Evolutionary conservation across 2,329 filamentous ascomycete species (phyloP), one percentile per base, ranked within the genome.

Genomic region (Aureobasidium lini): DNA sequence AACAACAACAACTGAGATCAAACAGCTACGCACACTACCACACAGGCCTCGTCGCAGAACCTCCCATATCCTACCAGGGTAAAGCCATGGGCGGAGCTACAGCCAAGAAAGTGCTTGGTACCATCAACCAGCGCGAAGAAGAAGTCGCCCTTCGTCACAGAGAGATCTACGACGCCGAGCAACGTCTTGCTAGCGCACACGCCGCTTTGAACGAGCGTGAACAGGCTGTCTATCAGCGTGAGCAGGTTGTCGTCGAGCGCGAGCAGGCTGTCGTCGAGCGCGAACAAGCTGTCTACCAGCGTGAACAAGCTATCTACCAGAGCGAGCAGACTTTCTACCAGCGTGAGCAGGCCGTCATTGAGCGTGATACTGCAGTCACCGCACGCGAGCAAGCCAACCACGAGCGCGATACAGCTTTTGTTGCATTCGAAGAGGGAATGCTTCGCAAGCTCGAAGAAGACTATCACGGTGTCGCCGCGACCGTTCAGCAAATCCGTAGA

Each of bases 1-100:
- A 15, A 23, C 1, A 15, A 23, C 3, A 23, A 23, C n/a, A 11
- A 43, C 29, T 43, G 7, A 42, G n/a, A 23, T 23, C 4, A 44
- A n/a, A 16, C 13, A 60, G 58, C 15, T 60, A 52, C 40, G 48
- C 58, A 8, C 58, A 60, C 40, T 34, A 60, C 11, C 4, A 53
- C 18, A 60, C 58, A 13, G 54, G 53, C 18, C 29, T 44, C 3
- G 42, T 57, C 23, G 53, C 53, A 16, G 53, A 57, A 15, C 40
- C 53, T 15, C 50, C 50, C 28, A 40, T 53, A 36, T 40, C 49
- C 1, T 31, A 32, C 36, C 31, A 42, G 13, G 39, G 50, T 29
- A 48, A 18, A 42, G 56, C 43, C 11, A 34, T 40, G 37, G 37
- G 56, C 16, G 34, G 44, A 5, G 23, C 10, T 10, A 23, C 23